Conservation (phyloP, 768 basidiomycete genomes). For the Podaxis mareebaensis region DNA sequence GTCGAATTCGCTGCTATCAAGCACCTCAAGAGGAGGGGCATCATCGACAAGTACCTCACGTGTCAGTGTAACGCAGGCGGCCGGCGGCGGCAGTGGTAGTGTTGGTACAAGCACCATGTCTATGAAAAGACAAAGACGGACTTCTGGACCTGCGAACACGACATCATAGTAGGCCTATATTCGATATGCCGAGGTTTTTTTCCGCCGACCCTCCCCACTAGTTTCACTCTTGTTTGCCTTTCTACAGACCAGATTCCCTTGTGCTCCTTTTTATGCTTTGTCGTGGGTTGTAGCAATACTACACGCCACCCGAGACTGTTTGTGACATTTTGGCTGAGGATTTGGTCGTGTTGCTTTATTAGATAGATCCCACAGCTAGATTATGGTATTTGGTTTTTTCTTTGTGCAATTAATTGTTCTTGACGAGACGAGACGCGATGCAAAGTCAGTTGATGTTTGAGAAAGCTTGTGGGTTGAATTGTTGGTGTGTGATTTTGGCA, state of each 20-base stretch:
- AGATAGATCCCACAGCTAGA: conserved; percentile 3
- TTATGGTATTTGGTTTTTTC: conserved; percentile 7
- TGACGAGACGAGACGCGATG: not conserved
- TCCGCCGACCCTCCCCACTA: conserved; percentile 15
- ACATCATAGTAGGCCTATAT: conserved; percentile 16
- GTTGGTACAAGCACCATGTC: conserved; percentile 36
- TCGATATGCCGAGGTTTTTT: conserved; percentile 12
- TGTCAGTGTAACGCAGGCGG: conserved; percentile 24
- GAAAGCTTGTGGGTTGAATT: not conserved
- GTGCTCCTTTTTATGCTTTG: conserved; percentile 28
- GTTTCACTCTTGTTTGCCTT: conserved; percentile 17
- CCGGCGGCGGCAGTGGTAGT: conserved; percentile 30
- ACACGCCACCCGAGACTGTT: not conserved
- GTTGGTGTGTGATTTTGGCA: not conserved
- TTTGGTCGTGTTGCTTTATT: conserved; percentile 10
- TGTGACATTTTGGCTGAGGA: conserved; percentile 7
- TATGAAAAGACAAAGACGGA: conserved; percentile 83
- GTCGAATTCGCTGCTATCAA: conserved; percentile 55
- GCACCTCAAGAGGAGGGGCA: conserved; percentile 41
- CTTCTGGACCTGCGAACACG: conserved; percentile 51
- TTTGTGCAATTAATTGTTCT: not conserved
- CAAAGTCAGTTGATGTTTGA: not conserved
- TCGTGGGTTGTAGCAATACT: conserved; percentile 35
- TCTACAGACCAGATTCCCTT: conserved; percentile 1
- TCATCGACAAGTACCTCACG: conserved; percentile 30